Conservation (phyloP, 1,284 basidiomycete genomes). For the Trichosporon sp. region DNA sequence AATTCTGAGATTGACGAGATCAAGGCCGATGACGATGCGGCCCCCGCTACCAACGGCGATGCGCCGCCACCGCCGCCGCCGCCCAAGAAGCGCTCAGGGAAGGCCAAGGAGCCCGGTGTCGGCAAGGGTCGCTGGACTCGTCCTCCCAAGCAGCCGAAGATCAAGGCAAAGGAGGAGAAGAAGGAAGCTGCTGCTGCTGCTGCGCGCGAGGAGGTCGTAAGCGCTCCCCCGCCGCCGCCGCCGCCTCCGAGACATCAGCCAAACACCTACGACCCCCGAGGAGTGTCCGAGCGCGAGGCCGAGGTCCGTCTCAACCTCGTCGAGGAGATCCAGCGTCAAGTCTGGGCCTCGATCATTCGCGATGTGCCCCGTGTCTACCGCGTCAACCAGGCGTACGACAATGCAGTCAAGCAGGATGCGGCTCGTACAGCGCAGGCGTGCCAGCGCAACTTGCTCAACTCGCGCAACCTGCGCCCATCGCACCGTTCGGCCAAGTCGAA, state of each 20-base stretch:
- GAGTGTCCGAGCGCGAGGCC: slow-evolving; percentile 39
- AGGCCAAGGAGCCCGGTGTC: slow-evolving; percentile 35
- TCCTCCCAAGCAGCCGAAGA: slow-evolving; percentile 29
- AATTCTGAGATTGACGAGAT: slow-evolving; percentile 15
- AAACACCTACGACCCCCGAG: slow-evolving; percentile 35
- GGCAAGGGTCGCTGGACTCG: slow-evolving; percentile 40
- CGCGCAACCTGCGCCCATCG: slow-evolving; percentile 73
- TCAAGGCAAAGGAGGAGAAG: slow-evolving; percentile 23
- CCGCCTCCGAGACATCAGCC: slow-evolving; percentile 14
- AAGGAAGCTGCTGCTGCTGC: no score
- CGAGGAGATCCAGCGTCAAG: slow-evolving; percentile 76
- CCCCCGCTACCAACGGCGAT: slow-evolving; percentile 19
- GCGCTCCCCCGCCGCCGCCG: slow-evolving; percentile 4
- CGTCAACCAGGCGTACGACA: slow-evolving; percentile 58
- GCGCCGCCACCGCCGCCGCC: slow-evolving; percentile 1
- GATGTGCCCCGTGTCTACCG: slow-evolving; percentile 82
- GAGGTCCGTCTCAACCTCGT: slow-evolving; percentile 46
- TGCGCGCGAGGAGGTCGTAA: slow-evolving; percentile 7
- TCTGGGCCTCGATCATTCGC: slow-evolving; percentile 78
- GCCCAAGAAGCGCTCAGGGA: slow-evolving; percentile 22
- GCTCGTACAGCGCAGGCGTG: slow-evolving; percentile 31
- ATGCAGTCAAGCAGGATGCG: slow-evolving; percentile 55
- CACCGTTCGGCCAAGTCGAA: slow-evolving; percentile 73
- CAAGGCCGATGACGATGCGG: slow-evolving; percentile 13
- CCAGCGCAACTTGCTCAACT: slow-evolving; percentile 65